A percentile compares a stretch with the other conserved stretches of the same genome.
phyloP scores from a whole-genome alignment of 192 early-diverging fungal genomes.

The Thamnidium elegans region DNA sequence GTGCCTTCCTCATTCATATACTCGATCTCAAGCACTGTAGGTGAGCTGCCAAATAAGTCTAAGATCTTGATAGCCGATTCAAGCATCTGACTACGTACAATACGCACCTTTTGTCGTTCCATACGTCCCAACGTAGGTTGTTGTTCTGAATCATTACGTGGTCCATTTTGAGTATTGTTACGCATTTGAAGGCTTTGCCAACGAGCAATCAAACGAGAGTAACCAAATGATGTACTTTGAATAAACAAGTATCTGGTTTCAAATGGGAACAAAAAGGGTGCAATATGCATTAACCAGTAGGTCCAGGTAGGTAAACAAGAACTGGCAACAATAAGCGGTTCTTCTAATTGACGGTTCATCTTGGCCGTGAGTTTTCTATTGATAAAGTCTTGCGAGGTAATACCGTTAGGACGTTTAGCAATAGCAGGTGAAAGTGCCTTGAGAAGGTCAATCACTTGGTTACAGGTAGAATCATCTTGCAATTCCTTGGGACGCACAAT shows the following conservation, averaged over 20 bases:
- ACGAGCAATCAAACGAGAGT: slow-evolving; percentile 68
- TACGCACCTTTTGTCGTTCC: slow-evolving; percentile 87
- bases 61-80: slow-evolving; percentile 86
- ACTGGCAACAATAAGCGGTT: slow-evolving; percentile 86
- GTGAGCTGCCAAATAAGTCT: slow-evolving; percentile 68
- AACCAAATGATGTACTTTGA: slow-evolving; percentile 85
- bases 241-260: slow-evolving; percentile 75
- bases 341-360: slow-evolving; percentile 80
- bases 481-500: not conserved
- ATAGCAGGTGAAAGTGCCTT: slow-evolving; percentile 41
- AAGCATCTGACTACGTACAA: slow-evolving; percentile 71
- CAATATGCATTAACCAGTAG: slow-evolving; percentile 53
- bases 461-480: slow-evolving; percentile 5
- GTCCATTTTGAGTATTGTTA: slow-evolving; percentile 25
- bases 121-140: slow-evolving; percentile 64
- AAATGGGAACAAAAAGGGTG: slow-evolving; percentile 82
- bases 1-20: slow-evolving; percentile 93
- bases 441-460: slow-evolving; percentile 39
- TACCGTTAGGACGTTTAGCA: slow-evolving; percentile 30
- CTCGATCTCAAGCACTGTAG: slow-evolving; percentile 84
- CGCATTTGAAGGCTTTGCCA: slow-evolving; percentile 52
- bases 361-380: slow-evolving; percentile 86
- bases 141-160: slow-evolving; percentile 40
- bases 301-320: slow-evolving; percentile 78
- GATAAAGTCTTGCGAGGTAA: slow-evolving; percentile 51